Percentiles rank a stretch among this genome's conserved stretches.
Evolutionary conservation across 2,329 filamentous ascomycete species (phyloP).

Genomic region (Malbranchea zuffiana): DNA sequence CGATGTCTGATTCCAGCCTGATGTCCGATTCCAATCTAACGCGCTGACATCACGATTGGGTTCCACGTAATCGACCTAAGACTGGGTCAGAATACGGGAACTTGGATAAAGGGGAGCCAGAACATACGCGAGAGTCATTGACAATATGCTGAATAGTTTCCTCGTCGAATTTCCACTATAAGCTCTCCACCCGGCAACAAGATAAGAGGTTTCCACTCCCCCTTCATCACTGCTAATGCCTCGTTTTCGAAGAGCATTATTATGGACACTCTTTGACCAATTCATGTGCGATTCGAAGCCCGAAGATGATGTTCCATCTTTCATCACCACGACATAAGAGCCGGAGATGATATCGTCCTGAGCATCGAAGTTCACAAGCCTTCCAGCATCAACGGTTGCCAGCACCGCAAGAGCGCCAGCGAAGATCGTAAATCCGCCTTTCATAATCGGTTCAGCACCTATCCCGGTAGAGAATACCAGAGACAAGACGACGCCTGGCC

Average conservation of each 20-base stretch:
- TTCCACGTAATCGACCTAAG: neutral
- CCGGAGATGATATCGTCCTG: constrained; percentile 4
- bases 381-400: neutral
- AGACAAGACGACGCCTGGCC: neutral
- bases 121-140: constrained; percentile 3
- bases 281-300: constrained; percentile 3
- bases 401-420: neutral
- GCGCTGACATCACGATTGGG: neutral
- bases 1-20: constrained; percentile 6
- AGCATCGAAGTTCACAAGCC: neutral
- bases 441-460: neutral
- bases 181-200: neutral
- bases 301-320: constrained; percentile 4
- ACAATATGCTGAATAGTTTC: constrained; percentile 6
- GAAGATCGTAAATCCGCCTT: neutral
- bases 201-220: constrained; percentile 4
- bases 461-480: neutral
- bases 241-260: neutral
- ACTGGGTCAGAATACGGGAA: constrained; percentile 1
- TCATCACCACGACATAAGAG: constrained; percentile 9
- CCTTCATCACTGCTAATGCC: neutral
- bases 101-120: neutral
- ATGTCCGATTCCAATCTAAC: constrained; percentile 6
- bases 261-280: constrained; percentile 4
- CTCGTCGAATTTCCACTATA: constrained; percentile 9